A percentile compares a stretch with the other conserved stretches of the same genome.
Evolutionary conservation across 768 basidiomycete species (phyloP).

Genomic region (Clavaria fumosa): DNA sequence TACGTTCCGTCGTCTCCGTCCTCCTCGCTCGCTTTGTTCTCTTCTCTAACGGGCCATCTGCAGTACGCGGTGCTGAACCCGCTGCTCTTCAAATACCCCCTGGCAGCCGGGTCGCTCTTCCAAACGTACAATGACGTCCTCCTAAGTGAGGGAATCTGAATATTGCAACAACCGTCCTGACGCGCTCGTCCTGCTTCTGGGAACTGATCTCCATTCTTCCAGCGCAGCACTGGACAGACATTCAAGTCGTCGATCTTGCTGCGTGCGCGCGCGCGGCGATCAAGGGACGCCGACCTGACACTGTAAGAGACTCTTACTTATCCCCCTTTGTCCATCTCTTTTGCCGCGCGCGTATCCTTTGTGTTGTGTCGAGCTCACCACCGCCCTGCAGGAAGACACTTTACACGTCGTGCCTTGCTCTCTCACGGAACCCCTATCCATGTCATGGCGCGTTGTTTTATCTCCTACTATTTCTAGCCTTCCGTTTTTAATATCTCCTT

Average conservation of each 20-base stretch:
- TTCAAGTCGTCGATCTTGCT: slow-evolving; percentile 46
- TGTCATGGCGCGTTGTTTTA: slow-evolving; percentile 4
- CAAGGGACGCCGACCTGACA: slow-evolving; percentile 38
- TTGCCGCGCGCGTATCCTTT: too few species aligned
- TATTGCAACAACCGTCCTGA: not conserved
- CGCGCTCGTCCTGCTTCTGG: slow-evolving; percentile 3
- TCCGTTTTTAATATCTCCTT: not conserved
- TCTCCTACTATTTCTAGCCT: too few species aligned
- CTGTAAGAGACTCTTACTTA: slow-evolving; percentile 21
- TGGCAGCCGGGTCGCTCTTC: slow-evolving; percentile 42
- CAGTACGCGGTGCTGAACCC: slow-evolving; percentile 34
- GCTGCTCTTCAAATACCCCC: slow-evolving; percentile 45
- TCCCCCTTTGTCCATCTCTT: slow-evolving; percentile 3
- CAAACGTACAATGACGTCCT: slow-evolving; percentile 65
- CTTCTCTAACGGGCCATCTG: not conserved
- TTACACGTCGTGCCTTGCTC: slow-evolving; percentile 4
- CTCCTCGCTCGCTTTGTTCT: not conserved
- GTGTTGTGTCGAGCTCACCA: too few species aligned
- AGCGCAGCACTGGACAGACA: slow-evolving; percentile 63
- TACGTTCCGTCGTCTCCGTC: not conserved
- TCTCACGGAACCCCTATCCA: not conserved
- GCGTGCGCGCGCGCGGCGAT: slow-evolving; percentile 40
- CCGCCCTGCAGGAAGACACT: not conserved
- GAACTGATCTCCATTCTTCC: slow-evolving; percentile 2
- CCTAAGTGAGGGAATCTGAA: slow-evolving; percentile 28